Conservation (phyloP, 1,284 basidiomycete species). For the Pyrrhoderma lamaoense region DNA sequence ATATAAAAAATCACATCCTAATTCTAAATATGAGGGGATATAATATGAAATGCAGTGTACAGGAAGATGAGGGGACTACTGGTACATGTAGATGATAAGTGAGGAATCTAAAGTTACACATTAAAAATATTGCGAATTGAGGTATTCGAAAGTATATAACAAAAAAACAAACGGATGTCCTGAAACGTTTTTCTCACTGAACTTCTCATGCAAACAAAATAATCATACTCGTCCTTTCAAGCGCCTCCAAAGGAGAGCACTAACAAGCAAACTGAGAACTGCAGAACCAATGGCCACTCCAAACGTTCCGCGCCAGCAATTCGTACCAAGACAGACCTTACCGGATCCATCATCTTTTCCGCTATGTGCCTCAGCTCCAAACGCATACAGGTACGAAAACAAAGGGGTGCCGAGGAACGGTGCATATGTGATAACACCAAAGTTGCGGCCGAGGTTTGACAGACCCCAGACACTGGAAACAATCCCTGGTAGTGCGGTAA, state of each 20-base stretch:
- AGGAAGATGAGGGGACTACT: background rate
- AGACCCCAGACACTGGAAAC: constrained; percentile 64
- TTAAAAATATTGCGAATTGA: background rate
- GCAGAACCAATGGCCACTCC: constrained; percentile 39
- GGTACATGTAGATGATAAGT: background rate
- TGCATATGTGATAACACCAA: constrained; percentile 63
- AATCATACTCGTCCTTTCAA: constrained; percentile 52
- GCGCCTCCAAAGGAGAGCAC: constrained; percentile 47
- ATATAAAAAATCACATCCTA: too few species aligned
- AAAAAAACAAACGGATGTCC: background rate
- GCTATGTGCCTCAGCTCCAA: constrained; percentile 46
- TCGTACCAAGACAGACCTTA: constrained; percentile 44
- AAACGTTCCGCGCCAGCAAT: constrained; percentile 64
- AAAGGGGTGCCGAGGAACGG: constrained; percentile 65
- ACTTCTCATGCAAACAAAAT: too few species aligned
- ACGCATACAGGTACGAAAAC: constrained; percentile 72
- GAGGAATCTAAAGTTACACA: background rate
- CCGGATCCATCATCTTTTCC: constrained; percentile 25
- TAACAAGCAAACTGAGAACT: constrained; percentile 35
- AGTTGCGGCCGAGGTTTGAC: constrained; percentile 64
- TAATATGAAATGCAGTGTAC: too few species aligned
- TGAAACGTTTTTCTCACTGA: too few species aligned
- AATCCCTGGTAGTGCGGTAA: constrained; percentile 64
- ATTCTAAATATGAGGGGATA: too few species aligned
- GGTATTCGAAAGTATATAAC: too few species aligned